Percentiles rank a stretch among this genome's conserved stretches.
These are phyloP conservation scores for Globisporangium rhizosaccharum DNA, from an alignment of 352 stramenopile species.

Conservation along the genomic window DNA sequence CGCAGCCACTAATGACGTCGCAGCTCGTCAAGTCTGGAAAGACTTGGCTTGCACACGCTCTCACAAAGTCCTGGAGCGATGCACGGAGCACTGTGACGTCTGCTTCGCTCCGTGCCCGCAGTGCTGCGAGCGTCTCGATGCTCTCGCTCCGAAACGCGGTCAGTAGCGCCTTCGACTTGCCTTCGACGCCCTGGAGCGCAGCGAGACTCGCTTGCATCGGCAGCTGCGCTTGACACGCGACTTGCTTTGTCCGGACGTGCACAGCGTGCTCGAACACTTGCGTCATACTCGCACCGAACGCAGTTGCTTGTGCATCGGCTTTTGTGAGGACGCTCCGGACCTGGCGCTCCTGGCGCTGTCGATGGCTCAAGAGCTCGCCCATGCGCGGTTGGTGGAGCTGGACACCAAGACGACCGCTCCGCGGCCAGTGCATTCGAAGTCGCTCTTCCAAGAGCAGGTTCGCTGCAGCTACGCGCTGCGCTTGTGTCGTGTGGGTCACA, in stretches of 20 bases:
- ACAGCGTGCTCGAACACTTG: slow-evolving; percentile 25
- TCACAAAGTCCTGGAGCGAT: slow-evolving; percentile 48
- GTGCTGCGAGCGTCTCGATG: slow-evolving; percentile 17
- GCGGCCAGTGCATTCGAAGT: slow-evolving; percentile 86
- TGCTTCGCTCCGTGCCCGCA: slow-evolving; percentile 22
- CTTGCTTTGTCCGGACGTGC: slow-evolving; percentile 35
- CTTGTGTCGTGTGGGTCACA: slow-evolving; percentile 21
- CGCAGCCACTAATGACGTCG: slow-evolving; percentile 65
- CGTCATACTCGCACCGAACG: slow-evolving; percentile 33
- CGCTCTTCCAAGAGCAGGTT: slow-evolving; percentile 73
- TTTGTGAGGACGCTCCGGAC: slow-evolving; percentile 52
- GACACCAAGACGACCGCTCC: slow-evolving; percentile 76
- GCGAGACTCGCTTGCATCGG: slow-evolving; percentile 72
- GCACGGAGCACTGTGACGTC: slow-evolving; percentile 29
- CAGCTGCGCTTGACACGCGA: slow-evolving; percentile 56
- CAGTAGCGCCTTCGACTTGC: slow-evolving; percentile 71
- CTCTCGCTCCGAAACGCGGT: slow-evolving; percentile 34
- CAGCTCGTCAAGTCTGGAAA: slow-evolving; percentile 57
- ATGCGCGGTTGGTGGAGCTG: slow-evolving; percentile 83
- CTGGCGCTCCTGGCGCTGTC: slow-evolving; percentile 66
- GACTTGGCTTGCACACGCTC: slow-evolving; percentile 41
- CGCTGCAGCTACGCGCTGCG: slow-evolving; percentile 30
- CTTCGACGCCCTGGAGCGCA: slow-evolving; percentile 78
- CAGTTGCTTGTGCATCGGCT: slow-evolving; percentile 37
- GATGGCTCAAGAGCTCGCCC: slow-evolving; percentile 75